Conservation (phyloP, 306 rosid species). For the Coriaria nepalensis region DNA sequence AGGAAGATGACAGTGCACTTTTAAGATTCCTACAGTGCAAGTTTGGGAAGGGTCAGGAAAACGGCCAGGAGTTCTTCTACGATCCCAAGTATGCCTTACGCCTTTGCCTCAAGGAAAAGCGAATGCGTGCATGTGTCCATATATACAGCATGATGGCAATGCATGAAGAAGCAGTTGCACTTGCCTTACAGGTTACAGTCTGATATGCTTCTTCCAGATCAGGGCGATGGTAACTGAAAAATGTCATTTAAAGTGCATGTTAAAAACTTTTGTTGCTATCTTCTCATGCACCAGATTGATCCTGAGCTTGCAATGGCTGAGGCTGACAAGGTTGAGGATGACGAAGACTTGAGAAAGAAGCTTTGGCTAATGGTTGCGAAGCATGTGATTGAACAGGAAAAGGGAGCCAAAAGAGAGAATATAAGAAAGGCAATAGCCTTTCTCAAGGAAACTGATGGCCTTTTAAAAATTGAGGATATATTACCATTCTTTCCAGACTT, state of each 20-base stretch:
- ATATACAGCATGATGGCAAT: conserved; percentile 98
- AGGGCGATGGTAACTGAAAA: conserved; percentile 5
- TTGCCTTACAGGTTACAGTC: conserved; percentile 81
- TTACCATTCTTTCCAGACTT: conserved; percentile 96
- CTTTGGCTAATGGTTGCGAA: conserved; percentile 98
- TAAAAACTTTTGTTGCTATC: background rate
- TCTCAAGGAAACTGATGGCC: conserved; percentile 97
- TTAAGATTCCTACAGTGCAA: conserved; percentile 82
- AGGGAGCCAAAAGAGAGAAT: conserved; percentile 95
- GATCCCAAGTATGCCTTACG: conserved; percentile 98
- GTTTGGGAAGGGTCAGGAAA: conserved; percentile 84
- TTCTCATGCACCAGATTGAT: conserved; percentile 58
- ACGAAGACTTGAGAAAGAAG: conserved; percentile 94
- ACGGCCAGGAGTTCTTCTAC: conserved; percentile 88
- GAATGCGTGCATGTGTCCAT: conserved; percentile 99
- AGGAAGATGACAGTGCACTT: conserved; percentile 94
- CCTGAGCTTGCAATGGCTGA: conserved; percentile 99
- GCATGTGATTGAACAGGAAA: conserved; percentile 90
- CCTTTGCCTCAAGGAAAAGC: conserved; percentile 92
- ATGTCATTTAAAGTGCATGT: conserved; percentile 2
- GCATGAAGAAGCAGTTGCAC: conserved; percentile 99
- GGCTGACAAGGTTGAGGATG: conserved; percentile 98
- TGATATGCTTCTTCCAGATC: too few relatives aligned
- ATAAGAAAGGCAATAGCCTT: conserved; percentile 94
- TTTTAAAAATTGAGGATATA: conserved; percentile 90